Percentiles rank a stretch among this genome's conserved stretches.
Conservation (phyloP, 345 rosid genomes). For the Nephelium lappaceum region DNA sequence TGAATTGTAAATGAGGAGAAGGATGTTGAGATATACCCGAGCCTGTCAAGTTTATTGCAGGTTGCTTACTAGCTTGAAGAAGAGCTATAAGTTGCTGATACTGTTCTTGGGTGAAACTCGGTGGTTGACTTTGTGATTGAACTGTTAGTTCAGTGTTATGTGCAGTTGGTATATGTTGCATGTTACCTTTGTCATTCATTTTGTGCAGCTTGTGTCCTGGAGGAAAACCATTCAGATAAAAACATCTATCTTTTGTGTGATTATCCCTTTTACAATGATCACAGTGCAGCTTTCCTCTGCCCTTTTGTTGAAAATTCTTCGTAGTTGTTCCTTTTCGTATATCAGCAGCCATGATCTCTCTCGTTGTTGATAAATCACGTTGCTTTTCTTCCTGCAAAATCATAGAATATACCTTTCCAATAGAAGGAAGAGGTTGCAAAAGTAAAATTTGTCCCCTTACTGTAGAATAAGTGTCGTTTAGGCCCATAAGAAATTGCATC, state of each 20-base stretch:
- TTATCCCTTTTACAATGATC: background rate
- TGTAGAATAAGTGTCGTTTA: background rate
- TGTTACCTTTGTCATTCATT: background rate
- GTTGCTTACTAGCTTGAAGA: no score
- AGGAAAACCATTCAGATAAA: background rate
- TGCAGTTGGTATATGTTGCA: no score
- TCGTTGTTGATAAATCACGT: rapidly evolving
- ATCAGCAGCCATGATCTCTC: background rate
- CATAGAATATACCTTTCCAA: background rate
- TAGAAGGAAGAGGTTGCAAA: background rate
- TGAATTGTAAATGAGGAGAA: no score
- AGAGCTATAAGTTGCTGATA: background rate
- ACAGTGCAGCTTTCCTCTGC: background rate
- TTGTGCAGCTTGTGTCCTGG: background rate
- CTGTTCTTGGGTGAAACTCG: background rate
- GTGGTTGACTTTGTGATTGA: background rate
- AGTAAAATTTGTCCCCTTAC: background rate
- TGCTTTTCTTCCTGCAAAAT: background rate
- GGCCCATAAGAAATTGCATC: constrained; percentile 19
- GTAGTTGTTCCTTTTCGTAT: no score
- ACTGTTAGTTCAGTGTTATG: no score
- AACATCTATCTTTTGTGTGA: background rate
- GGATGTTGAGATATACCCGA: no score
- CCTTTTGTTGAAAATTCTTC: no score
- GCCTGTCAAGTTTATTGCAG: no score